Evolutionary conservation across 1,284 basidiomycete genomes (phyloP).

Genomic region (Agaricales sp.): DNA sequence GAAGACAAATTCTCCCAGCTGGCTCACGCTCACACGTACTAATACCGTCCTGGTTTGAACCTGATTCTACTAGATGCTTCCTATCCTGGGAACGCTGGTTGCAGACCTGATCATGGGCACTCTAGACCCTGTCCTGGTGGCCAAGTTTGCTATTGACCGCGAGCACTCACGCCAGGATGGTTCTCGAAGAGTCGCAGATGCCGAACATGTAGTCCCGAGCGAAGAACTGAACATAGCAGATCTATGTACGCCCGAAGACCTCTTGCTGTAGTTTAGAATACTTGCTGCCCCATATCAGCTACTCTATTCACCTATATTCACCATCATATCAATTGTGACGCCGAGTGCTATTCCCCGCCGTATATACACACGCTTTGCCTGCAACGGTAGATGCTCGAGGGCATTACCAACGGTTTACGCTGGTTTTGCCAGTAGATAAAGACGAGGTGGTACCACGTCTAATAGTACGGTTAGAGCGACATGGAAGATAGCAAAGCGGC

Average conservation of each 20-base stretch:
- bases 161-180: conserved; percentile 25
- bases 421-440: no score
- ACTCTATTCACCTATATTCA: background rate
- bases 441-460: no score
- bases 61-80: conserved; percentile 58
- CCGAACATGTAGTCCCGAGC: conserved; percentile 11
- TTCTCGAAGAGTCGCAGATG: background rate
- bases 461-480: no score
- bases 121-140: conserved; percentile 35
- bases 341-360: no score
- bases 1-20: no score
- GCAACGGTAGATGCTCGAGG: no score
- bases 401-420: no score
- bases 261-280: conserved; percentile 15
- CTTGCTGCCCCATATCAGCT: background rate
- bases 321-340: background rate
- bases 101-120: conserved; percentile 60
- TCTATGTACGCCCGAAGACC: conserved; percentile 40
- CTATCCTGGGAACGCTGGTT: conserved; percentile 70
- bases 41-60: background rate
- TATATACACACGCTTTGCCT: no score
- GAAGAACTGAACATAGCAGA: conserved; percentile 34
- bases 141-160: conserved; percentile 42
- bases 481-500: no score
- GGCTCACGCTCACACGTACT: conserved; percentile 2